A percentile compares a stretch with the other conserved stretches of the same genome.
Conservation (phyloP, 1,284 basidiomycete genomes). For the Lignosus rhinocerotis region DNA sequence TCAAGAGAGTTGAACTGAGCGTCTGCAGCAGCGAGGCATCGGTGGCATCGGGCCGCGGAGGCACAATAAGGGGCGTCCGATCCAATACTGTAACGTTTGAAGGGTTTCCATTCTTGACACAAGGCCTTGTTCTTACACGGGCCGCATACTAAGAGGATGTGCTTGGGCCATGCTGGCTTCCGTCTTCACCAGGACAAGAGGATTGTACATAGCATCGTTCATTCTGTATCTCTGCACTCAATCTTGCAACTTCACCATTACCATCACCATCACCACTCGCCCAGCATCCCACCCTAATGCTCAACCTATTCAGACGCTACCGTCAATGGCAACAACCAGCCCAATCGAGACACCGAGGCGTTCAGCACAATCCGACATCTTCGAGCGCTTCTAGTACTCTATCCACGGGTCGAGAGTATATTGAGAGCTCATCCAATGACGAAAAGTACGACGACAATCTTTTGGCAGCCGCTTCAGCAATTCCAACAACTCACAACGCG, state of each 20-base stretch:
- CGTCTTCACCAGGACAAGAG: background rate
- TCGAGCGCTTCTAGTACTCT: background rate
- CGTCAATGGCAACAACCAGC: background rate
- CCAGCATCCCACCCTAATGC: background rate
- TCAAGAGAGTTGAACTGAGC: no score
- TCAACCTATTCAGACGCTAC: background rate
- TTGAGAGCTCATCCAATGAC: background rate
- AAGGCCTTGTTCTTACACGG: conserved; percentile 10
- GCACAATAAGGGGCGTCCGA: conserved; percentile 1
- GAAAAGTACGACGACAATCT: no score
- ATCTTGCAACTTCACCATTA: background rate
- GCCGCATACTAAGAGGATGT: background rate
- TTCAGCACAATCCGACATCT: background rate
- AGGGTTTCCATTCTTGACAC: conserved; percentile 1
- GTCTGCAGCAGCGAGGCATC: no score
- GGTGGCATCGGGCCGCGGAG: background rate
- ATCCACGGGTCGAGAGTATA: background rate
- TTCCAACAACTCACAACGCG: no score
- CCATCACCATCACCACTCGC: background rate
- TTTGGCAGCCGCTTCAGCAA: no score
- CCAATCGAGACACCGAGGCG: background rate
- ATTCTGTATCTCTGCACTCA: background rate
- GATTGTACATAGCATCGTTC: background rate
- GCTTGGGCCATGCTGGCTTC: conserved; percentile 1
- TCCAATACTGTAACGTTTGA: background rate